These are phyloP conservation scores for Eutrema salsugineum DNA, from an alignment of 441 rosid species.

Conservation along the genomic window DNA sequence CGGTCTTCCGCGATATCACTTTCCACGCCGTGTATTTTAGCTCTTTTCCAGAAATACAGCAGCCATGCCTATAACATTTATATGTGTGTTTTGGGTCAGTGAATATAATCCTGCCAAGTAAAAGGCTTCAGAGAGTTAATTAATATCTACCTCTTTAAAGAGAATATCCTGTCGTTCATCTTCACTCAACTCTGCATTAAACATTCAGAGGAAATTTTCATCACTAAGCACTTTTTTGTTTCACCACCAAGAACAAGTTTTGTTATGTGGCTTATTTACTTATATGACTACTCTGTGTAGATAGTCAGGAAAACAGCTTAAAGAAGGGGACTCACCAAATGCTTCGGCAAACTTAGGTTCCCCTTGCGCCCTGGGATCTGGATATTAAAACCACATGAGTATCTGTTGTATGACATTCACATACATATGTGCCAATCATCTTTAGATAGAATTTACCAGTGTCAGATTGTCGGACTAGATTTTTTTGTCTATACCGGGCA, in stretches of 20 bases:
- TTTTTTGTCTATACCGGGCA: conserved; percentile 56
- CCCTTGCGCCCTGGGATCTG: conserved; percentile 59
- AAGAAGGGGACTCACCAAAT: conserved; percentile 57
- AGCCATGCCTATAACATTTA: conserved; percentile 54
- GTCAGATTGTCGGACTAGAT: conserved; percentile 41
- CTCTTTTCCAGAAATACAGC: conserved; percentile 70
- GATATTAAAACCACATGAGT: conserved; percentile 24
- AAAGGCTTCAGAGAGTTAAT: neutral
- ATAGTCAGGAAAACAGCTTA: neutral
- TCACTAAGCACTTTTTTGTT: neutral
- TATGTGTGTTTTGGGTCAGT: neutral
- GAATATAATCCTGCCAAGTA: neutral
- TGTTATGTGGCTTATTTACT: neutral
- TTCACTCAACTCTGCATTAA: conserved; percentile 65
- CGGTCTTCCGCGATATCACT: conserved; percentile 52
- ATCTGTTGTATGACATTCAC: neutral
- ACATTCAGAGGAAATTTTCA: neutral
- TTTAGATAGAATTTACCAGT: conserved; percentile 31
- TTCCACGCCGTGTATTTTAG: conserved; percentile 55
- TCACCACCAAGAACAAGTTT: neutral
- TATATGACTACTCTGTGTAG: neutral
- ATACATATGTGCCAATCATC: neutral
- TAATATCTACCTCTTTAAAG: conserved; percentile 70
- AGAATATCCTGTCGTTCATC: conserved; percentile 81
- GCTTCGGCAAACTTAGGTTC: conserved; percentile 74